Conservation (phyloP, 495 filamentous ascomycete genomes). For the Talaromyces nanjingensis region DNA sequence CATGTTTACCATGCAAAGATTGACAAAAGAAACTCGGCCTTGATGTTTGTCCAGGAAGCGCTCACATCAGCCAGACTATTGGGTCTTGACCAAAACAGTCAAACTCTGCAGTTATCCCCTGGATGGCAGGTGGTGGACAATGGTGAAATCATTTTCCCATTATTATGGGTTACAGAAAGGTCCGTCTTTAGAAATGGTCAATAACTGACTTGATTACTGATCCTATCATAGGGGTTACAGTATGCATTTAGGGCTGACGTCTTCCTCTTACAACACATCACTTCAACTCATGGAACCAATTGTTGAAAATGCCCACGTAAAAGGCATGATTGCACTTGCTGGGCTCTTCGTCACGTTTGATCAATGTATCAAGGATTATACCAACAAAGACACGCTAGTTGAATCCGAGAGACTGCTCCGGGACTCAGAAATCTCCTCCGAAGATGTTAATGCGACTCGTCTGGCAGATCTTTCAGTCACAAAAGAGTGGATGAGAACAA, state of each 20-base stretch:
- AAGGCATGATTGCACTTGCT: conserved; percentile 22
- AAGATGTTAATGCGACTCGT: conserved; percentile 10
- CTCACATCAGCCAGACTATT: conserved; percentile 19
- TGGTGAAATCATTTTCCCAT: conserved; percentile 19
- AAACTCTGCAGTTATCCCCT: background rate
- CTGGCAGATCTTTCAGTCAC: conserved; percentile 27
- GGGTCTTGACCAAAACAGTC: conserved; percentile 14
- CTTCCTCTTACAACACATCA: conserved; percentile 15
- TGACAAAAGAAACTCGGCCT: conserved; percentile 21
- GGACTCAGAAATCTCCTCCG: background rate
- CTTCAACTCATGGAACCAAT: conserved; percentile 1
- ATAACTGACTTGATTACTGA: background rate
- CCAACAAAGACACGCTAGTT: background rate
- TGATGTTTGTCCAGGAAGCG: conserved; percentile 29
- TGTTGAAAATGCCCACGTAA: conserved; percentile 15
- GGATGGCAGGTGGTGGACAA: conserved; percentile 17
- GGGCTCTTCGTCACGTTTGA: conserved; percentile 24
- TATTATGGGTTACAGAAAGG: conserved; percentile 30
- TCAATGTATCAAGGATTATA: background rate
- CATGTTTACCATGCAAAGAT: conserved; percentile 30
- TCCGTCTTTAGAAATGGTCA: background rate
- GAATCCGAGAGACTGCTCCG: background rate
- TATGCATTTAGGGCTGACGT: conserved; percentile 24
- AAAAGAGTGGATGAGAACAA: conserved; percentile 64
- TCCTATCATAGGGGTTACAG: conserved; percentile 18